phyloP scores from a whole-genome alignment of 78 protist genomes.

The Dictyostelium firmibasis region DNA sequence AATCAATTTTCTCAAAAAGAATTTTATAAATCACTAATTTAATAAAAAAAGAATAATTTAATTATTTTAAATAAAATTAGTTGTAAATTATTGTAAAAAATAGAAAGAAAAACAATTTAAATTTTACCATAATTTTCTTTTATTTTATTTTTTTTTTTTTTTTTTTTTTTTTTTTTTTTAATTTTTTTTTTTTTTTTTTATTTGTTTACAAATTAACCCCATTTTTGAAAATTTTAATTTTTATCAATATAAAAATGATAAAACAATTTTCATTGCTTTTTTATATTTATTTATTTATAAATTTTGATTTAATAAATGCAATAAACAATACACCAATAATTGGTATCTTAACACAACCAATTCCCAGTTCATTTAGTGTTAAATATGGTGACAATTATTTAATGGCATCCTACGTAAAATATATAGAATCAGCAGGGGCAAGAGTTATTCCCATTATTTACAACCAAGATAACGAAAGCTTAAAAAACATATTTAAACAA shows the following conservation, averaged over 20 bases:
- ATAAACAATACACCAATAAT: conserved; percentile 58
- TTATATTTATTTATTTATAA: background rate
- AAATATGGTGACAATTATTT: conserved; percentile 48
- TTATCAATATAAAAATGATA: background rate
- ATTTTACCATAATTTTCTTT: too few species aligned
- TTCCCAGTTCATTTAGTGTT: background rate
- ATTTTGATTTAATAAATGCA: background rate
- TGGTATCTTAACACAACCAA: conserved; percentile 78
- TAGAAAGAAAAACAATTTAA: too few species aligned
- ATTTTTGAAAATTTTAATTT: too few species aligned
- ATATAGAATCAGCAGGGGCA: conserved; percentile 89
- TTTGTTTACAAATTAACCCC: background rate
- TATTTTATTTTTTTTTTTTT: background rate
- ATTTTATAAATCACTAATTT: too few species aligned
- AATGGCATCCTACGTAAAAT: conserved; percentile 90
- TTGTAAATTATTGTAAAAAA: too few species aligned
- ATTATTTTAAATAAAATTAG: too few species aligned
- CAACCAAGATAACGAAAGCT: background rate
- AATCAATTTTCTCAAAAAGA: too few species aligned
- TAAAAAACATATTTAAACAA: background rate
- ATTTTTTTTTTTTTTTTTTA: background rate
- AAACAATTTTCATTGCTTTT: background rate
- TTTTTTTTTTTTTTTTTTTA: background rate
- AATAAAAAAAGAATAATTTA: too few species aligned
- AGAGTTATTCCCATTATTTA: conserved; percentile 85